phyloP scores from a whole-genome alignment of 78 protist genomes.

The Chrysochromulina parva region DNA sequence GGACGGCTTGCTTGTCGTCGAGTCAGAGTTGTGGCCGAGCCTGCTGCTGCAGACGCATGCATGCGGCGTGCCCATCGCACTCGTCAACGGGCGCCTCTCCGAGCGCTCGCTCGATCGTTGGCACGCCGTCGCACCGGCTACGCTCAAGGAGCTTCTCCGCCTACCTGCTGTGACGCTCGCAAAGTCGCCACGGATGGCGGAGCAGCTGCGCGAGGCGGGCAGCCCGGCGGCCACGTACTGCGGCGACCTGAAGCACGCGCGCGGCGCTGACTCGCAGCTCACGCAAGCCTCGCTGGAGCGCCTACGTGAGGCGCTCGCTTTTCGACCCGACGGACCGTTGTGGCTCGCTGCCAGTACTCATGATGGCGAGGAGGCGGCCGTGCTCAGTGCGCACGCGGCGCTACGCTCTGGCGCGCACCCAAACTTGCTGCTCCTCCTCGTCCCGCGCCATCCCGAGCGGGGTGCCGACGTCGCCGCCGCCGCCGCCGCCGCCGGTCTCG shows the following conservation, averaged over 20 bases:
- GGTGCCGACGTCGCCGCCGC: not conserved
- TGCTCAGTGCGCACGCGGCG: not conserved
- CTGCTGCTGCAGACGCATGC: not conserved
- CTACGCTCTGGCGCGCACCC: not conserved
- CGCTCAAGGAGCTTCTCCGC: not conserved
- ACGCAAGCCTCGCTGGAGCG: not conserved
- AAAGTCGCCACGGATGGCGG: not conserved
- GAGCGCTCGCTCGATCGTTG: not conserved
- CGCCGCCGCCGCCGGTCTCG: not conserved
- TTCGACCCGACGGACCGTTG: no score
- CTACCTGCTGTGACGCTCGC: no score
- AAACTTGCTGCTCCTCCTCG: not conserved
- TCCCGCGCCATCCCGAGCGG: not conserved
- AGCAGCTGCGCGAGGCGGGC: not conserved
- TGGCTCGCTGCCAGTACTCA: not conserved
- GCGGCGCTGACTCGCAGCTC: not conserved
- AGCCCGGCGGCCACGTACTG: not conserved
- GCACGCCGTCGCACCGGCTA: no score
- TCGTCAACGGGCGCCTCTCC: not conserved
- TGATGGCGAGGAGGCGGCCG: not conserved
- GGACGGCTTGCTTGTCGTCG: not conserved
- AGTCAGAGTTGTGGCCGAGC: not conserved
- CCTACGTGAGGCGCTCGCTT: not conserved
- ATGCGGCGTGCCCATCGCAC: not conserved
- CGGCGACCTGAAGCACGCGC: constrained; percentile 4